Evolutionary conservation across 192 early-diverging fungal species (phyloP).

Genomic region (Coemansia sp.): DNA sequence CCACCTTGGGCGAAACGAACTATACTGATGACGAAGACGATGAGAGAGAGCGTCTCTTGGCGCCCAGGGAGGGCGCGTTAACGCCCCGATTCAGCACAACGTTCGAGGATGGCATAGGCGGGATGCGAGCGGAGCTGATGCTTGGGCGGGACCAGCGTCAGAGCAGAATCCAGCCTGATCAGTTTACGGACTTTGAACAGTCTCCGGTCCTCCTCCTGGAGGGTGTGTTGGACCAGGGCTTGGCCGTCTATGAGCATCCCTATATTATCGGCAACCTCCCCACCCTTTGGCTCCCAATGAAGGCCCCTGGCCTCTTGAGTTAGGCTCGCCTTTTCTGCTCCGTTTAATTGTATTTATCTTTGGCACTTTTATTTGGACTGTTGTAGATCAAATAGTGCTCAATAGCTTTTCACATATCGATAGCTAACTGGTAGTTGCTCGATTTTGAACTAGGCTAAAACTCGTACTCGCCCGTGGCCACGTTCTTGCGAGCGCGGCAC

Average conservation of each 20-base stretch:
- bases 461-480: slow-evolving; percentile 6
- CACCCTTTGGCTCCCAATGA: slow-evolving; percentile 65
- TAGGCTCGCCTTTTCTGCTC: no score
- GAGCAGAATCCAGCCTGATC: slow-evolving; percentile 54
- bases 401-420: no score
- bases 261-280: slow-evolving; percentile 61
- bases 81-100: slow-evolving; percentile 35
- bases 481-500: slow-evolving; percentile 12
- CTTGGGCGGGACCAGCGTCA: slow-evolving; percentile 56
- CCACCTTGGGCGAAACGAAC: no score
- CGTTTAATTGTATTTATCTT: no score
- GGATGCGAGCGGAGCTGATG: slow-evolving; percentile 37
- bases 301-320: no score
- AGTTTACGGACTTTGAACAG: slow-evolving; percentile 66
- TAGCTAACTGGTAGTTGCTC: no score
- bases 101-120: slow-evolving; percentile 8
- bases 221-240: slow-evolving; percentile 66
- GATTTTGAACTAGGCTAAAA: no score
- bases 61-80: not conserved
- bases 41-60: not conserved
- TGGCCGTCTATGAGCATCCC: slow-evolving; percentile 63
- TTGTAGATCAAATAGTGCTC: no score
- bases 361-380: no score
- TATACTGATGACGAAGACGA: slow-evolving; percentile 4
- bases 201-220: slow-evolving; percentile 64